phyloP scores from a whole-genome alignment of 805 yeast species.

The Zygotorulaspora danielsina region DNA sequence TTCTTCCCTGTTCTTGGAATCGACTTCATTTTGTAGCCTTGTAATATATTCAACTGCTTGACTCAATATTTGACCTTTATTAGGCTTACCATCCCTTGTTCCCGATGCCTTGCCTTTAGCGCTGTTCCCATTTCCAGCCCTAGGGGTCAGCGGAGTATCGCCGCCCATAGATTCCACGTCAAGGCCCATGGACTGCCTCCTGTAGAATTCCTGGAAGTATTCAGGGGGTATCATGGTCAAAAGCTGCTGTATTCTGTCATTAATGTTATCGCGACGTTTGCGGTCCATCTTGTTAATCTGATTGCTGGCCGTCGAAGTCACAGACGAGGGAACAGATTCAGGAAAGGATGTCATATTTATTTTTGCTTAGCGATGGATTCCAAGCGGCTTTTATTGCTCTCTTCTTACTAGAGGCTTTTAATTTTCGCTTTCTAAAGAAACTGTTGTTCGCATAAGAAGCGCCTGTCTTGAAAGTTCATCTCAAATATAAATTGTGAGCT shows the following conservation, averaged over 20 bases:
- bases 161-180: constrained; percentile 13
- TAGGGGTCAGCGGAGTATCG: constrained; percentile 16
- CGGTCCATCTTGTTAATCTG: constrained; percentile 36
- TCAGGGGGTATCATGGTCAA: constrained; percentile 43
- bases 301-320: constrained; percentile 19
- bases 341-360: constrained; percentile 10
- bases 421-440: too few relatives aligned
- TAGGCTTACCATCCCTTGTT: constrained; percentile 79
- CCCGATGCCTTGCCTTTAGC: constrained; percentile 48
- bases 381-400: neutral
- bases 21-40: constrained; percentile 64
- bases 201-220: constrained; percentile 41
- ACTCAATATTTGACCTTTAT: constrained; percentile 75
- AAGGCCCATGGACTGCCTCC: constrained; percentile 11
- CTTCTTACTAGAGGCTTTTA: neutral
- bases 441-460: too few relatives aligned
- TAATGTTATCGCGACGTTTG: constrained; percentile 52
- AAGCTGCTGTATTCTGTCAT: constrained; percentile 53
- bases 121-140: constrained; percentile 5
- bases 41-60: constrained; percentile 72
- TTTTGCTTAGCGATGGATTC: neutral
- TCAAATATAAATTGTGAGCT: too few relatives aligned
- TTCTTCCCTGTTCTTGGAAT: constrained; percentile 72
- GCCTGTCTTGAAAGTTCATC: too few relatives aligned
- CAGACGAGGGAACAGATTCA: constrained; percentile 22